These are phyloP conservation scores for Holtermanniella nyarrowii DNA, from an alignment of 768 basidiomycete genomes.

Conservation along the genomic window DNA sequence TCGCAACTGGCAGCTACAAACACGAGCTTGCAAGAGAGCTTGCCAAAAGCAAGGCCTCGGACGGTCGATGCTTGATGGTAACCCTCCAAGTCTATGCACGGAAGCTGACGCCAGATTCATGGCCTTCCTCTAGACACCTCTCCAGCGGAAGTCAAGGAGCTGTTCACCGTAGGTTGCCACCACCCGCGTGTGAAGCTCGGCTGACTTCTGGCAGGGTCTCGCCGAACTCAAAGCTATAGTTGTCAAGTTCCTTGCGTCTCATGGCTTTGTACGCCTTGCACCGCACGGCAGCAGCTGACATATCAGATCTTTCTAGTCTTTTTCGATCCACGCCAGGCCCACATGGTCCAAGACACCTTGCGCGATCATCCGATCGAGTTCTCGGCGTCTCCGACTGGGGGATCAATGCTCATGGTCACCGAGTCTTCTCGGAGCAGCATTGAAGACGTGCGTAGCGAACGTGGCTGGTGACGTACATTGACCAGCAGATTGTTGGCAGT, in stretches of 20 bases:
- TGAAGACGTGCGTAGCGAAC: conserved; percentile 12
- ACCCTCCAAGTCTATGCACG: background rate
- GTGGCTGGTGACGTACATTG: background rate
- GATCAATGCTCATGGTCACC: conserved; percentile 3
- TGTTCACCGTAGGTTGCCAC: background rate
- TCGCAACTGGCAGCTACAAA: too few species aligned
- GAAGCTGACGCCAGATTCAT: background rate
- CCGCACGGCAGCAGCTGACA: background rate
- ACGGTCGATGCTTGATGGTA: too few species aligned
- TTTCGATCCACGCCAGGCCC: conserved; percentile 24
- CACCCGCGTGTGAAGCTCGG: conserved; percentile 40
- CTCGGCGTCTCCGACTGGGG: background rate
- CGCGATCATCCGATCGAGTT: conserved; percentile 7
- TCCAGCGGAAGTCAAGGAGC: background rate
- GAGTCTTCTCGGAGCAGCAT: conserved; percentile 15
- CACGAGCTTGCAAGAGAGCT: too few species aligned
- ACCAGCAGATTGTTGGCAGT: conserved; percentile 4
- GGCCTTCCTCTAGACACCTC: background rate
- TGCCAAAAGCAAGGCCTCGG: too few species aligned
- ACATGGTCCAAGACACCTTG: conserved; percentile 13
- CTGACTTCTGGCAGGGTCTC: conserved; percentile 67
- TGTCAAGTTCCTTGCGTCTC: conserved; percentile 44
- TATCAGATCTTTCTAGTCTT: conserved; percentile 24
- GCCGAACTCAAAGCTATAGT: conserved; percentile 68
- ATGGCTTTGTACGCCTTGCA: conserved; percentile 11